phyloP scores from a whole-genome alignment of 768 basidiomycete genomes.

The Calocera cornea region DNA sequence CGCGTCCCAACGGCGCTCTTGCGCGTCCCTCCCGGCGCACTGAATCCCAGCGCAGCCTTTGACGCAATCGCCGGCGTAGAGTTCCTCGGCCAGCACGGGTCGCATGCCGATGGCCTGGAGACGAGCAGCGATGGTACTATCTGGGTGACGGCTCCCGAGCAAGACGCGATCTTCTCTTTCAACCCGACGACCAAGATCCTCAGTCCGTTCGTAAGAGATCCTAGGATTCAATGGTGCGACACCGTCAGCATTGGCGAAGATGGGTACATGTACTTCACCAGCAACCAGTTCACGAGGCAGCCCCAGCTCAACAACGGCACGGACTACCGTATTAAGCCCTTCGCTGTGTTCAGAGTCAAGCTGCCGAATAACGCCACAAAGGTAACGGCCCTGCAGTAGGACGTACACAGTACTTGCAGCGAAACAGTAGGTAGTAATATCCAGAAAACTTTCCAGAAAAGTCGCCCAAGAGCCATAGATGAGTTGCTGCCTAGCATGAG shows the following conservation, averaged over 20 bases:
- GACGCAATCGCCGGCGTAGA: background rate
- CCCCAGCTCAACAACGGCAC: background rate
- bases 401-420: background rate
- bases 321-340: background rate
- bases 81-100: background rate
- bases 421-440: background rate
- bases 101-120: constrained; percentile 1
- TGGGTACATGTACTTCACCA: background rate
- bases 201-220: background rate
- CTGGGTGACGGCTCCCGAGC: background rate
- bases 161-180: constrained; percentile 1
- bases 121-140: background rate
- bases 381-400: background rate
- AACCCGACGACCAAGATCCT: background rate
- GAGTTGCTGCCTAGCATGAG: no score
- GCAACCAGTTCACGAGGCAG: constrained; percentile 3
- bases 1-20: background rate
- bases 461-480: no score
- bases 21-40: background rate
- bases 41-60: background rate
- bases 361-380: background rate
- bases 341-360: background rate
- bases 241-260: background rate
- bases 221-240: constrained; percentile 3
- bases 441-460: background rate